Evolutionary conservation across 129 eudicot species (phyloP), one percentile per base, ranked within the genome.

Genomic region (Escallonia rubra): DNA sequence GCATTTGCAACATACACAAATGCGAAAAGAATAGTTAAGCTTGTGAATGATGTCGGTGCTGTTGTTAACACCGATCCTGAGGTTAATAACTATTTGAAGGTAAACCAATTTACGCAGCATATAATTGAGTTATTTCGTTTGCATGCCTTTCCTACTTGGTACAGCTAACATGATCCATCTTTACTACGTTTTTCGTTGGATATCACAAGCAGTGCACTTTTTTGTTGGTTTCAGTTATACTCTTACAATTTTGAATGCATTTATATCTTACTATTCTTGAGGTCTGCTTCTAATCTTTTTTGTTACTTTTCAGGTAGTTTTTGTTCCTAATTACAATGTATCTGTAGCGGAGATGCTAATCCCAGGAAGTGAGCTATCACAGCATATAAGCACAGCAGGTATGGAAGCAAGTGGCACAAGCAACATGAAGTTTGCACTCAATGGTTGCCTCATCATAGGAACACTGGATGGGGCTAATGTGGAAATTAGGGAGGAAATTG

Each of bases 371-470:
- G 99, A 94, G 83, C 80, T 94, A 45, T 94, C 99, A n/a, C 99
- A 94, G 67, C 99, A 94, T 74, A 94, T 94, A 65, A 94, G 99
- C 65, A 94, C 99, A 40, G 99, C 99, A 52, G 99, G 99, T 56
- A 94, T 94, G 99, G 99, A 94, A 71, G 99, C 99, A 58, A 89
- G 97, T 77, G 99, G 99, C 59, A 94, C 99, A 54, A 94, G 99
- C 65, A 94, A 94, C 84, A 94, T 94, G 99, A 94, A 94, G 70
- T 94, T 94, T 71, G 88, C 99, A 51, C 97, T 94, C 7, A 94
- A 94, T 83, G 99, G 99, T 43, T 94, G 99, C 78, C 92, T 94
- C 66, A 94, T 94, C 45, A 89, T 94, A 39, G 99, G 99, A 74
- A 94, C 99, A 6, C 75, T 94, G 46, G 99, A 94, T 78, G 99